A percentile compares a stretch with the other conserved stretches of the same genome.
These are phyloP conservation scores for Dendrobium chrysotoxum DNA, from an alignment of 106 monocot species.

Conservation along the genomic window DNA sequence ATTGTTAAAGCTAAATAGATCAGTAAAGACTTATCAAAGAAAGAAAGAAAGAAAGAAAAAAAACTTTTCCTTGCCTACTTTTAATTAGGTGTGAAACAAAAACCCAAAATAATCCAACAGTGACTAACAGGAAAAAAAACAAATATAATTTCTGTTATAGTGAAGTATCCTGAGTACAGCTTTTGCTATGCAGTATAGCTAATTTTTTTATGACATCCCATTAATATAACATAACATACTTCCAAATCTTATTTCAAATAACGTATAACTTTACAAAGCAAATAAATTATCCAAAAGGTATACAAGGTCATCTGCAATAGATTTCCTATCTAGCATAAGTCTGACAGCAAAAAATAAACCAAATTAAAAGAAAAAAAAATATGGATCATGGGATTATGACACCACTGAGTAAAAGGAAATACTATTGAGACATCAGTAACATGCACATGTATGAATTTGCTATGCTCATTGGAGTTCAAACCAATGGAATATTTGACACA, in stretches of 20 bases:
- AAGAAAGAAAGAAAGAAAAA: neutral
- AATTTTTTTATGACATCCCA: neutral
- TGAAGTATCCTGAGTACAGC: neutral
- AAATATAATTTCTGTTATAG: neutral
- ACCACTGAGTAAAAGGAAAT: neutral
- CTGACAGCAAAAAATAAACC: neutral
- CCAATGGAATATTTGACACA: neutral
- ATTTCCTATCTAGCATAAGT: neutral
- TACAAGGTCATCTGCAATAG: neutral
- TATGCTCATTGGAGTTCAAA: neutral
- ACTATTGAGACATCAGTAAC: neutral
- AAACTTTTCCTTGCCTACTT: neutral
- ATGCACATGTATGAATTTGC: neutral
- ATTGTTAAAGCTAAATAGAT: neutral
- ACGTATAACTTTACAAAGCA: no score
- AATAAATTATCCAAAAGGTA: neutral
- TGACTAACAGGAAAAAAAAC: neutral
- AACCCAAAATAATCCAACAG: neutral
- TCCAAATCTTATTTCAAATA: neutral
- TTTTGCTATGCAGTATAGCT: no score
- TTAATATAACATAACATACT: neutral
- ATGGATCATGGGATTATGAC: neutral
- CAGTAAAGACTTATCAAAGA: neutral
- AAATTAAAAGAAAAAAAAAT: neutral
- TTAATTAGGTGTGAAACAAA: neutral